These are phyloP conservation scores for Sporothrix luriei DNA, from an alignment of 2,329 filamentous ascomycete genomes.

Conservation along the genomic window DNA sequence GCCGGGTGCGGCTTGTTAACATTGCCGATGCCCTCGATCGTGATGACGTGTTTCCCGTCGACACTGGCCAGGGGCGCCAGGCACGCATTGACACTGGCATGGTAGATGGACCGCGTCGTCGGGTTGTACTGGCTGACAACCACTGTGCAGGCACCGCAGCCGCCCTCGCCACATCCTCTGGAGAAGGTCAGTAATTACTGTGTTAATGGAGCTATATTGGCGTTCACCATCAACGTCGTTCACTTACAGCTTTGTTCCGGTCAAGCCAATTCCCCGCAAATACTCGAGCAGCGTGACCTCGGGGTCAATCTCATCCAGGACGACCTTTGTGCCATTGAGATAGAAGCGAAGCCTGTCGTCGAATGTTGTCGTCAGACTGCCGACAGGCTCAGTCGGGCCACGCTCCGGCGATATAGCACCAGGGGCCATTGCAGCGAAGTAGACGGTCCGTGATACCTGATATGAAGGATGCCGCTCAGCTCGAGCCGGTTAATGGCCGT, in stretches of 20 bases:
- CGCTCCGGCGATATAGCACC: constrained; percentile 55
- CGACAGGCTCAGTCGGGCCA: constrained; percentile 39
- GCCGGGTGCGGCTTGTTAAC: constrained; percentile 83
- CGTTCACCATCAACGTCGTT: background rate
- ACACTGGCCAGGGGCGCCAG: constrained; percentile 88
- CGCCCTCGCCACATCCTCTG: constrained; percentile 89
- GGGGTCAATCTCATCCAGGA: constrained; percentile 83
- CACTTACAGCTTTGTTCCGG: constrained; percentile 81
- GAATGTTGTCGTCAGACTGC: constrained; percentile 71
- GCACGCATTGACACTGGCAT: constrained; percentile 95
- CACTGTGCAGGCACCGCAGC: constrained; percentile 94
- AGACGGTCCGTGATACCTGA: background rate
- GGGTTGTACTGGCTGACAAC: constrained; percentile 93
- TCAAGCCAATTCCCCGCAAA: constrained; percentile 86
- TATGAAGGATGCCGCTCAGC: background rate
- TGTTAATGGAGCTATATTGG: background rate
- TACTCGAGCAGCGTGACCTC: constrained; percentile 93
- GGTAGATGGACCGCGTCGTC: constrained; percentile 88
- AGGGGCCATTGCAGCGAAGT: constrained; percentile 54
- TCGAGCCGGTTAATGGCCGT: background rate
- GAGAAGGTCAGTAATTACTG: background rate
- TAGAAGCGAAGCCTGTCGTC: constrained; percentile 91
- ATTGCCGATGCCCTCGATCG: constrained; percentile 92
- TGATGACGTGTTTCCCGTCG: constrained; percentile 97
- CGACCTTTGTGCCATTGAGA: constrained; percentile 88